Conservation (phyloP, 2,329 filamentous ascomycete species). For the Drechslerella dactyloides region DNA sequence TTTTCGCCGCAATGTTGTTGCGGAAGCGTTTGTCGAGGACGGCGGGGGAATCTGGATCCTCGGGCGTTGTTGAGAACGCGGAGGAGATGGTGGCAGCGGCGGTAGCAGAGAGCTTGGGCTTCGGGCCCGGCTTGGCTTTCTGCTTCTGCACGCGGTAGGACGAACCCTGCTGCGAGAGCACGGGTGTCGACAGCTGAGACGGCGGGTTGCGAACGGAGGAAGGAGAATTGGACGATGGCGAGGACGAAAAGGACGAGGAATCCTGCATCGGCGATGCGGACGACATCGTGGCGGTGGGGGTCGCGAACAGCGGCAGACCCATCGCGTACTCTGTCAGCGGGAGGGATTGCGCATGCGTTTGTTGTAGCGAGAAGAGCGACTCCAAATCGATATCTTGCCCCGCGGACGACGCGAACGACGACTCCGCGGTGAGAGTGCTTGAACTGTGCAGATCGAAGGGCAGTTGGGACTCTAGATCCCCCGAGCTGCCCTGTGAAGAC, state of each 20-base stretch:
- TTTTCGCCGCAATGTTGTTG: slow-evolving; percentile 45
- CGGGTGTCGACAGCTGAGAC: slow-evolving; percentile 11
- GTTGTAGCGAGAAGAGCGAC: slow-evolving; percentile 40
- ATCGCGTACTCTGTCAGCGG: slow-evolving; percentile 43
- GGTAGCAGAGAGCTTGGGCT: slow-evolving; percentile 25
- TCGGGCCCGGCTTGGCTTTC: slow-evolving; percentile 40
- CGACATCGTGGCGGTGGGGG: slow-evolving; percentile 18
- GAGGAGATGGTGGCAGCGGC: slow-evolving; percentile 16
- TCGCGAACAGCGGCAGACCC: slow-evolving; percentile 41
- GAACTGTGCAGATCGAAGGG: background rate
- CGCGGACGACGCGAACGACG: too few species aligned
- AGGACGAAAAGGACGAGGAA: slow-evolving; percentile 15
- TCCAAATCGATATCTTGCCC: slow-evolving; percentile 7
- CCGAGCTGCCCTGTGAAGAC: slow-evolving; percentile 12
- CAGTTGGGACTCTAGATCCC: slow-evolving; percentile 12
- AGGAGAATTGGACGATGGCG: slow-evolving; percentile 19
- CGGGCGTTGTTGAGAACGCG: background rate
- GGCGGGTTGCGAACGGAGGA: slow-evolving; percentile 8
- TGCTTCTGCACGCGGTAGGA: slow-evolving; percentile 33
- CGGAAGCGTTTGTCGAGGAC: slow-evolving; percentile 43
- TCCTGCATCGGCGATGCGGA: slow-evolving; percentile 14
- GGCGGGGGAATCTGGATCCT: slow-evolving; percentile 32
- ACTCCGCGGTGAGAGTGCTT: too few species aligned
- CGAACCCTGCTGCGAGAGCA: slow-evolving; percentile 11
- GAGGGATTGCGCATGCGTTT: slow-evolving; percentile 8